phyloP scores from a whole-genome alignment of 2,329 filamentous ascomycete genomes.

The Leptographium flavum region DNA sequence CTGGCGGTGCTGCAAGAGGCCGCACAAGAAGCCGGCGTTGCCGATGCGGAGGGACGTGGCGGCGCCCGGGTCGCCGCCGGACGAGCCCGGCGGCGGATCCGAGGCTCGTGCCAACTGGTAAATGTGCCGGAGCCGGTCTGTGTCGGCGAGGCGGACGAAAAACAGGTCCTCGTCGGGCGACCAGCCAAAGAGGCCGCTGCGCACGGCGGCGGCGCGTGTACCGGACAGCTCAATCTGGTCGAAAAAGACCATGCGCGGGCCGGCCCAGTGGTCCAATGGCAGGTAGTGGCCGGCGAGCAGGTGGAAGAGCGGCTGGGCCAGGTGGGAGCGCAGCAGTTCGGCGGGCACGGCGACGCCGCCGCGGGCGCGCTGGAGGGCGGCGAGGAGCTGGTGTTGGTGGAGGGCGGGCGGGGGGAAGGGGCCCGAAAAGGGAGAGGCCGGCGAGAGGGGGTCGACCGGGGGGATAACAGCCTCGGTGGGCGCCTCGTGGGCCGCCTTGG shows the following conservation, averaged over 20 bases:
- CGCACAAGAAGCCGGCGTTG: conserved; percentile 4
- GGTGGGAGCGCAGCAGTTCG: background rate
- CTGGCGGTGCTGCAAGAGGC: conserved; percentile 1
- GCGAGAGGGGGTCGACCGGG: too few species aligned
- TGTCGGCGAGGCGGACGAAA: conserved; percentile 5
- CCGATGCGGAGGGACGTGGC: conserved; percentile 1
- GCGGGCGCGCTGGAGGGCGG: background rate
- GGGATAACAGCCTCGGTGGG: too few species aligned
- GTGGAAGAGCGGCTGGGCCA: background rate
- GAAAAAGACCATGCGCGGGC: conserved; percentile 6
- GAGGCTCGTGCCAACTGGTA: too few species aligned
- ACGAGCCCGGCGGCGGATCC: too few species aligned
- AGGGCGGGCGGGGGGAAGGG: background rate
- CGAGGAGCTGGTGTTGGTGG: background rate
- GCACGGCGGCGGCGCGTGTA: conserved; percentile 2
- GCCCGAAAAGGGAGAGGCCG: background rate
- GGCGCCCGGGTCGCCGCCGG: too few species aligned
- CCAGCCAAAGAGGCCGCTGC: conserved; percentile 7
- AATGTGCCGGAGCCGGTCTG: background rate
- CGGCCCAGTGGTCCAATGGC: background rate
- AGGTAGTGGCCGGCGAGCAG: background rate
- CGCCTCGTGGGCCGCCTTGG: too few species aligned
- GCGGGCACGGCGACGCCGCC: conserved; percentile 2
- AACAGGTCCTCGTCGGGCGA: conserved; percentile 2
- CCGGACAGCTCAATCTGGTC: conserved; percentile 3